These are phyloP conservation scores for Solanum appendiculatum DNA, from an alignment of 257 asterid genomes.

Conservation along the genomic window DNA sequence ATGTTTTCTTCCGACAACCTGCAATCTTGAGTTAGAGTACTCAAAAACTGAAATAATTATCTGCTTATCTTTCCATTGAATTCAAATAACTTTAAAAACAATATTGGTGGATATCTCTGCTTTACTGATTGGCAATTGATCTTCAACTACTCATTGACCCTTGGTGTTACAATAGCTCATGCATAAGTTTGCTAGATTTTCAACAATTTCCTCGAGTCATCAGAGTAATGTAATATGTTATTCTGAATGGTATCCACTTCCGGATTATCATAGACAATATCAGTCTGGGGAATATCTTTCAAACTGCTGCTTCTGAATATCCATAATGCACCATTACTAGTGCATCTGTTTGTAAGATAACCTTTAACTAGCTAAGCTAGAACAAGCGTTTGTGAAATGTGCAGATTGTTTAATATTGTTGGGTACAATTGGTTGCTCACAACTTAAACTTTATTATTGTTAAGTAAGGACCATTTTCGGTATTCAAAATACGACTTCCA, in stretches of 20 bases:
- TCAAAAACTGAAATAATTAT: not conserved
- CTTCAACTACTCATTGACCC: conserved; percentile 14
- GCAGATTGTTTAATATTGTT: not conserved
- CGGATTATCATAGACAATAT: not conserved
- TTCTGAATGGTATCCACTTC: not conserved
- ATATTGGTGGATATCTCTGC: not conserved
- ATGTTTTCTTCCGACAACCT: not conserved
- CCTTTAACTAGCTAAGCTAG: not conserved
- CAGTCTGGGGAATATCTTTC: no score
- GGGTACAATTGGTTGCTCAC: no score
- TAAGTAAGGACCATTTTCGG: no score
- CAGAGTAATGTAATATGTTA: not conserved
- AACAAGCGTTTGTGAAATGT: not conserved
- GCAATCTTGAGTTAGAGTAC: not conserved
- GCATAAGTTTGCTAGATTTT: not conserved
- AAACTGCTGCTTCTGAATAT: no score
- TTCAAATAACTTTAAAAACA: not conserved
- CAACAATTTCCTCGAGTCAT: not conserved
- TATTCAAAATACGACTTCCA: no score
- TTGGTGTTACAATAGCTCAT: not conserved
- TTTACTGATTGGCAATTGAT: not conserved
- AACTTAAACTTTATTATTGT: no score
- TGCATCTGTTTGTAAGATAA: not conserved
- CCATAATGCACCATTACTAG: not conserved
- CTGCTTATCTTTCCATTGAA: not conserved